Percentiles rank a stretch among this genome's conserved stretches.
Evolutionary conservation across 805 yeast genomes (phyloP).

Genomic region (Schwanniomyces vanrijiae): DNA sequence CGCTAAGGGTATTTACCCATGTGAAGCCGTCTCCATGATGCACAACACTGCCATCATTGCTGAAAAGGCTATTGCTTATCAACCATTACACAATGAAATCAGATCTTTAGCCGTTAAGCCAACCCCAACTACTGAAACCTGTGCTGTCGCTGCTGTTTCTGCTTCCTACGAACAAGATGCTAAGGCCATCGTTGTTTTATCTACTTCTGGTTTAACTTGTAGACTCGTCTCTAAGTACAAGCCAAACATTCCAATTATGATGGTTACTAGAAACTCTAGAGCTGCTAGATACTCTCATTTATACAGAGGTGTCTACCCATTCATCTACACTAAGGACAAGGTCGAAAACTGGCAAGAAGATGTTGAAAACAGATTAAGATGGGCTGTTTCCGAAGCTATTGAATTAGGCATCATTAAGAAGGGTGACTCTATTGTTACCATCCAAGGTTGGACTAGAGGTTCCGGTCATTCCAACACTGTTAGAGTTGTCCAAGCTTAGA

Average conservation of each 20-base stretch:
- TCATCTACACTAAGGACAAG: constrained; percentile 67
- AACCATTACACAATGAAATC: constrained; percentile 79
- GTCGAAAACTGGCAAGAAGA: constrained; percentile 92
- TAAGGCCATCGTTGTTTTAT: constrained; percentile 93
- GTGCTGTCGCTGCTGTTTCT: constrained; percentile 95
- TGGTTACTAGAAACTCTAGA: constrained; percentile 94
- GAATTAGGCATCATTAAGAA: constrained; percentile 79
- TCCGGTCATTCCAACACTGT: constrained; percentile 98
- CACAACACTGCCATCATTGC: constrained; percentile 96
- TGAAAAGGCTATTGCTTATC: constrained; percentile 94
- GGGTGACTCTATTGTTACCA: constrained; percentile 89
- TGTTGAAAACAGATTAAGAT: constrained; percentile 90
- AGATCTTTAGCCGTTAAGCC: constrained; percentile 85
- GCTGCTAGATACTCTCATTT: constrained; percentile 95
- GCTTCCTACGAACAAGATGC: constrained; percentile 96
- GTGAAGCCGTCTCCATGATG: constrained; percentile 98
- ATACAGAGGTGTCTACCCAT: constrained; percentile 98
- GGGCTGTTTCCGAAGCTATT: constrained; percentile 89
- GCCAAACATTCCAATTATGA: constrained; percentile 95
- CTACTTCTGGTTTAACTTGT: constrained; percentile 93
- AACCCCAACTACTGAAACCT: constrained; percentile 91
- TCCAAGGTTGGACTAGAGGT: constrained; percentile 99
- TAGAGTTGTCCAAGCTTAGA: constrained; percentile 80
- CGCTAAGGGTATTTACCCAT: constrained; percentile 98
- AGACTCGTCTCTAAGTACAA: constrained; percentile 96